A percentile compares a stretch with the other conserved stretches of the same genome.
phyloP scores from a whole-genome alignment of 495 filamentous ascomycete species.

The Evansstolkia leycettana region DNA sequence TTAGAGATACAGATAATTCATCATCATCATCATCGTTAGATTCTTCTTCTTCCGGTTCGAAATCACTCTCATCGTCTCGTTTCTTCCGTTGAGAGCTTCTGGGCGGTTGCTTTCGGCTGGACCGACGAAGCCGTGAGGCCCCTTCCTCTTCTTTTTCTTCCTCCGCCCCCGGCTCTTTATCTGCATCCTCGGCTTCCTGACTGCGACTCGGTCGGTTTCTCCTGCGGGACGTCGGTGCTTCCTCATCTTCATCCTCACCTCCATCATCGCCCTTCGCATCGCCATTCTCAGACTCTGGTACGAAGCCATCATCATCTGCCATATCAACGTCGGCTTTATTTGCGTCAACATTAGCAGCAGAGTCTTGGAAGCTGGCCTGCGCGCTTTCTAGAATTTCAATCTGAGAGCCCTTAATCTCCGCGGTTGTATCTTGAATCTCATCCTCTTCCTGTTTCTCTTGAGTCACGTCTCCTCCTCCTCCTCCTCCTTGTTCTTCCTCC shows the following conservation, averaged over 20 bases:
- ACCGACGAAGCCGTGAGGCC: constrained; percentile 34
- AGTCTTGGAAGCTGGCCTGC: constrained; percentile 25
- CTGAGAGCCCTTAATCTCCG: constrained; percentile 24
- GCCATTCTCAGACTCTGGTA: constrained; percentile 40
- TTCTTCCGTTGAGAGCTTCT: constrained; percentile 39
- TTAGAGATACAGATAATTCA: constrained; percentile 41
- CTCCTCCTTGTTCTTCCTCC: too few species aligned
- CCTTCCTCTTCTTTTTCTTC: constrained; percentile 16
- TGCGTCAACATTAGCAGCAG: constrained; percentile 8
- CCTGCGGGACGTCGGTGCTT: constrained; percentile 43
- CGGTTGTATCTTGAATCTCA: constrained; percentile 16
- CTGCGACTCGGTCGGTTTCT: constrained; percentile 32
- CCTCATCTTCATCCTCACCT: constrained; percentile 59
- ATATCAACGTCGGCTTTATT: constrained; percentile 26
- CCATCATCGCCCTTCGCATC: constrained; percentile 29
- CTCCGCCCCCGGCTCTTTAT: constrained; percentile 7
- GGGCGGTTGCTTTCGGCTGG: constrained; percentile 33
- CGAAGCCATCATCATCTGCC: constrained; percentile 32
- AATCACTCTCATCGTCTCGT: constrained; percentile 70
- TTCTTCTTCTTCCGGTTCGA: constrained; percentile 61
- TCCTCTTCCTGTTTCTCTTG: constrained; percentile 22
- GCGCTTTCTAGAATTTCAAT: constrained; percentile 30
- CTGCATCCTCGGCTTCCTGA: constrained; percentile 19
- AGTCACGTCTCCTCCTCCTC: constrained; percentile 21
- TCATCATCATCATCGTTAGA: constrained; percentile 54